Evolutionary conservation across 2,329 filamentous ascomycete genomes (phyloP).

Genomic region (Colletotrichum destructivum): DNA sequence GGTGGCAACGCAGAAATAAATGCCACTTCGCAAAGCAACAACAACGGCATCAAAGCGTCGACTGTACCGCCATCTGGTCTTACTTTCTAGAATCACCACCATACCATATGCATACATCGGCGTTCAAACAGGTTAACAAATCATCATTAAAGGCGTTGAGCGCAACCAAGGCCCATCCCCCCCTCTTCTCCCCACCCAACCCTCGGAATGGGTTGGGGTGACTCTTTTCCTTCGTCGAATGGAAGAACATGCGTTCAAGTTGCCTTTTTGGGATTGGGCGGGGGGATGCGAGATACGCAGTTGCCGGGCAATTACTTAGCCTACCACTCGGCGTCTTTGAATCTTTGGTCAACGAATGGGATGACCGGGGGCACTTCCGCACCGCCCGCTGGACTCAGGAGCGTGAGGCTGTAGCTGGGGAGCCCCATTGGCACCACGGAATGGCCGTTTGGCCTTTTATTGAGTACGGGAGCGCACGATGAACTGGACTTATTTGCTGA

Average conservation of each 20-base stretch:
- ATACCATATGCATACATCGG: slow-evolving; percentile 6
- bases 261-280: slow-evolving; percentile 13
- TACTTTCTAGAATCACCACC: no score
- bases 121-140: neutral
- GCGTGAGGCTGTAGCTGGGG: neutral
- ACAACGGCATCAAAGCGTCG: neutral
- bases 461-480: neutral
- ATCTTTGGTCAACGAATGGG: slow-evolving; percentile 5
- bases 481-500: neutral
- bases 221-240: neutral
- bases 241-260: neutral
- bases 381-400: neutral
- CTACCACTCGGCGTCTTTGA: neutral
- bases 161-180: neutral
- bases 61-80: neutral
- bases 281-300: neutral
- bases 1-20: neutral
- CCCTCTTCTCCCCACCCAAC: neutral
- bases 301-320: neutral
- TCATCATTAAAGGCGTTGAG: neutral
- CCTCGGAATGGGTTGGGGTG: neutral
- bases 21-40: neutral
- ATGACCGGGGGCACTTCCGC: slow-evolving; percentile 6
- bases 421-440: neutral
- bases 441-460: neutral